These are phyloP conservation scores for Colletotrichum gigasporum DNA, from an alignment of 2,329 filamentous ascomycete genomes.

Conservation along the genomic window DNA sequence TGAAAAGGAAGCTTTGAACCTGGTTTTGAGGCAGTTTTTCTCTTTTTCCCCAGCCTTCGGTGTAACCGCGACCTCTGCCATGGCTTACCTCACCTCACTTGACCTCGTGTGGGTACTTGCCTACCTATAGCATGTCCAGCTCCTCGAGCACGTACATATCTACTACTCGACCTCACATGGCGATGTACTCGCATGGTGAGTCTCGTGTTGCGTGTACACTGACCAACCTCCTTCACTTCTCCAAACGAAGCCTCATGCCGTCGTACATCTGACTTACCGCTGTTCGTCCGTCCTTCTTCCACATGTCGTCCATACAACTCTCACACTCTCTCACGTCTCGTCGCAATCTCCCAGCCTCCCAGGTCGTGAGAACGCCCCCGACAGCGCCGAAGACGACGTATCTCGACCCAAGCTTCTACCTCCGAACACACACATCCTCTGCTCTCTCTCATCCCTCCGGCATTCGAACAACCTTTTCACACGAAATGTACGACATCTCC, in stretches of 20 bases:
- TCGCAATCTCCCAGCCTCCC: background rate
- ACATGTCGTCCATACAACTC: background rate
- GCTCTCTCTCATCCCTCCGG: background rate
- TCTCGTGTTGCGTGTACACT: background rate
- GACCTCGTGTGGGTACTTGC: background rate
- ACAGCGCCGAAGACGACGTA: no score
- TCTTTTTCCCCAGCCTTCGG: background rate
- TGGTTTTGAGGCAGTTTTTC: constrained; percentile 9
- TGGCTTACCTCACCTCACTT: background rate
- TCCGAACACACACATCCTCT: no score
- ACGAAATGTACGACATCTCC: background rate
- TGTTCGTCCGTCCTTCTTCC: background rate
- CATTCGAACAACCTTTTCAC: background rate
- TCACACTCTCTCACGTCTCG: background rate
- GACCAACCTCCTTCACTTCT: background rate
- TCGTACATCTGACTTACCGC: background rate
- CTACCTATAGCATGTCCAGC: background rate
- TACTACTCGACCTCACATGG: no score
- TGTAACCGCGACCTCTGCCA: background rate
- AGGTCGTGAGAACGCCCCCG: no score
- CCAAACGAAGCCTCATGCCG: background rate
- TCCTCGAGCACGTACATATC: no score
- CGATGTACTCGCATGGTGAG: background rate
- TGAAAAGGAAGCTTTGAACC: constrained; percentile 1
- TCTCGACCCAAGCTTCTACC: no score